phyloP scores from a whole-genome alignment of 2,329 filamentous ascomycete species.

The Metarhizium album region DNA sequence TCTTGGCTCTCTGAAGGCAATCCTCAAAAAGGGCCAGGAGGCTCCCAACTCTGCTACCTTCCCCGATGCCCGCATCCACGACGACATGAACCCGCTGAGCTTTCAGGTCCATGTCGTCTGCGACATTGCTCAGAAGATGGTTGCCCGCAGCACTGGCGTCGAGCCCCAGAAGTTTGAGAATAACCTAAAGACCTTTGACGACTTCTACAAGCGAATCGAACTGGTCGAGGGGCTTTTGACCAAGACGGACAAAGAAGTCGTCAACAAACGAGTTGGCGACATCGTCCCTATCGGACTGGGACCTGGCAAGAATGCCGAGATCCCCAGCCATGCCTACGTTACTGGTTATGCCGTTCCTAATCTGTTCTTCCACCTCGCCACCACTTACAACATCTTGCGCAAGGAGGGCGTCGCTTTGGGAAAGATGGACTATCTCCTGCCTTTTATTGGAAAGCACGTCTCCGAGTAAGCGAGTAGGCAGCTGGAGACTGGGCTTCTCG shows the following conservation, averaged over 20 bases:
- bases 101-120: constrained; percentile 28
- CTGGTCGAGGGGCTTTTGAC: constrained; percentile 19
- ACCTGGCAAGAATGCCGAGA: constrained; percentile 14
- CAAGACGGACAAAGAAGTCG: constrained; percentile 21
- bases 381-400: constrained; percentile 49
- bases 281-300: constrained; percentile 22
- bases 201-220: constrained; percentile 23
- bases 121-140: constrained; percentile 20
- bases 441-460: constrained; percentile 18
- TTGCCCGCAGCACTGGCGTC: constrained; percentile 22
- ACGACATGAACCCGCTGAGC: constrained; percentile 32
- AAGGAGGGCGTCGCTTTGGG: constrained; percentile 50
- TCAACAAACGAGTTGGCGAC: constrained; percentile 21
- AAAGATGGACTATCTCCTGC: constrained; percentile 43
- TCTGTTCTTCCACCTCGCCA: constrained; percentile 52
- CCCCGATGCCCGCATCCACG: constrained; percentile 21
- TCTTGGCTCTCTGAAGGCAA: constrained; percentile 20
- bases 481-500: neutral
- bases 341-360: constrained; percentile 43
- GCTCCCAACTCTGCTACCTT: constrained; percentile 22
- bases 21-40: constrained; percentile 27
- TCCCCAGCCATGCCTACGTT: constrained; percentile 30
- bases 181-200: constrained; percentile 23
- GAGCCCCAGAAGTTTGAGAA: constrained; percentile 16
- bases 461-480: neutral